A percentile compares a stretch with the other conserved stretches of the same genome.
phyloP scores from a whole-genome alignment of 768 basidiomycete genomes.

The Leucosporidium yakuticum region DNA sequence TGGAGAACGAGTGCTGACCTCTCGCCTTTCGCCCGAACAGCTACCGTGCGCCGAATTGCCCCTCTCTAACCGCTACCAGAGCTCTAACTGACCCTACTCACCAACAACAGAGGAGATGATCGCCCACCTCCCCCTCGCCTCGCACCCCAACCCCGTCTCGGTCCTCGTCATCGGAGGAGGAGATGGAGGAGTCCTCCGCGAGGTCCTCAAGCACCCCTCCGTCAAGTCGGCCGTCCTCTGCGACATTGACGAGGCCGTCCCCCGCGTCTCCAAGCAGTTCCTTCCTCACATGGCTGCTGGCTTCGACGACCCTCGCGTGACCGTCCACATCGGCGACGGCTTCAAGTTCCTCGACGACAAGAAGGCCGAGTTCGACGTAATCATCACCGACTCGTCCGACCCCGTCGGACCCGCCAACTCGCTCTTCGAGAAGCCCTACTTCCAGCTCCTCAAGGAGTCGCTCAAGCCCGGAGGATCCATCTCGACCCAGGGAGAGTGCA shows the following conservation, averaged over 20 bases:
- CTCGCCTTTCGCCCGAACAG: constrained; percentile 45
- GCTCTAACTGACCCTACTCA: constrained; percentile 38
- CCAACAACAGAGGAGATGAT: constrained; percentile 74
- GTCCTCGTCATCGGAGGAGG: constrained; percentile 98
- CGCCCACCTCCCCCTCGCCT: constrained; percentile 88
- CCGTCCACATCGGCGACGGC: constrained; percentile 83
- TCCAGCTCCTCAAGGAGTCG: constrained; percentile 84
- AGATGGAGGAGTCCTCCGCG: constrained; percentile 95
- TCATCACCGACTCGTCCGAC: constrained; percentile 98
- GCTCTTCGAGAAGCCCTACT: constrained; percentile 95
- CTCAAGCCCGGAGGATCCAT: constrained; percentile 84
- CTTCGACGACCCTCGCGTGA: constrained; percentile 71
- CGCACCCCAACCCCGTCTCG: constrained; percentile 90
- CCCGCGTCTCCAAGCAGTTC: constrained; percentile 85
- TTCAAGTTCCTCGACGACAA: constrained; percentile 93
- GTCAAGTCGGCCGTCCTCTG: constrained; percentile 90
- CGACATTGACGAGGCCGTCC: constrained; percentile 98
- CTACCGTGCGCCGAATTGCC: constrained; percentile 47
- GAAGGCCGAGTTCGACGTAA: constrained; percentile 78
- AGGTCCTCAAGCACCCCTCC: constrained; percentile 86
- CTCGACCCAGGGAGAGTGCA: constrained; percentile 90
- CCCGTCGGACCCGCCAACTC: constrained; percentile 91
- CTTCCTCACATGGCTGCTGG: constrained; percentile 90
- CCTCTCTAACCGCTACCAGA: neutral
- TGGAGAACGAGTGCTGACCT: neutral